Conservation (phyloP, 257 asterid genomes). For the Petunia secreta region DNA sequence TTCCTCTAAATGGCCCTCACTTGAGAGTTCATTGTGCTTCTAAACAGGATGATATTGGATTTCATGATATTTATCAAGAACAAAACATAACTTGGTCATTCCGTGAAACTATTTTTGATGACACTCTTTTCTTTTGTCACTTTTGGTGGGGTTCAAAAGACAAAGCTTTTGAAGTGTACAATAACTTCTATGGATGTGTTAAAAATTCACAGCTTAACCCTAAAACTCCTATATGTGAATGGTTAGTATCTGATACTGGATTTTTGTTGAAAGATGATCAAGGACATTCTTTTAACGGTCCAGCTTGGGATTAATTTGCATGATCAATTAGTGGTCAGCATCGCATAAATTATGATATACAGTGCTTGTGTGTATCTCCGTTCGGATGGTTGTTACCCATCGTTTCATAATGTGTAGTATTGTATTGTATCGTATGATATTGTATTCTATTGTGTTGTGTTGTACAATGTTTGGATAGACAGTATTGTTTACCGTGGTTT, state of each 20-base stretch:
- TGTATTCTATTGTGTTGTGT: too few relatives aligned
- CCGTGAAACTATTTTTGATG: background rate
- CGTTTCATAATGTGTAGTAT: too few relatives aligned
- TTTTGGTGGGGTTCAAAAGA: slow-evolving; percentile 16
- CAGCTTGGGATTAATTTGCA: background rate
- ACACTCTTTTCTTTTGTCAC: background rate
- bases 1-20: too few relatives aligned
- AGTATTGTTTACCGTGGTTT: too few relatives aligned
- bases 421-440: too few relatives aligned
- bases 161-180: background rate
- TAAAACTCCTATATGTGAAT: background rate
- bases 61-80: background rate
- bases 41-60: background rate
- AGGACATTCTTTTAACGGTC: background rate
- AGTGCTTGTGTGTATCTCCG: too few relatives aligned
- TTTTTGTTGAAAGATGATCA: background rate
- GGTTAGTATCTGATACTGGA: background rate
- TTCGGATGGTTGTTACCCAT: too few relatives aligned
- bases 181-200: background rate
- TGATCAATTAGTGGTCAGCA: too few relatives aligned
- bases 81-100: background rate
- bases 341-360: too few relatives aligned
- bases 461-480: too few relatives aligned
- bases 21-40: slow-evolving; percentile 14
- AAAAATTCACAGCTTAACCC: background rate